These are phyloP conservation scores for Shiraia sp. DNA, from an alignment of 2,329 filamentous ascomycete species.

Conservation along the genomic window DNA sequence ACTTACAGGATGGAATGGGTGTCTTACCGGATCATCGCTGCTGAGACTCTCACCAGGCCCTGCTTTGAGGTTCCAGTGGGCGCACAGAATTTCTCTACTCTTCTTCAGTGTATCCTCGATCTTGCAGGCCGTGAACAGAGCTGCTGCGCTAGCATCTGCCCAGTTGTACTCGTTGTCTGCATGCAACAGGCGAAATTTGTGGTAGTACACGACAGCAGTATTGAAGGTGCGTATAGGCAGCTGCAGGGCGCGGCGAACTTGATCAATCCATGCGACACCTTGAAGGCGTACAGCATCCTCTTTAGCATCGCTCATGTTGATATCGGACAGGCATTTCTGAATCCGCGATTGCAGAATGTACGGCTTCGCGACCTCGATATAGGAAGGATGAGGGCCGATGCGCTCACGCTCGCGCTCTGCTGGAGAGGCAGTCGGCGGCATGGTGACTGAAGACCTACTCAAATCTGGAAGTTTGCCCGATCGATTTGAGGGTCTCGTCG, in stretches of 20 bases:
- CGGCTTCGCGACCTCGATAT: conserved; percentile 68
- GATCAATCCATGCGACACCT: conserved; percentile 87
- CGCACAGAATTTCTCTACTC: conserved; percentile 87
- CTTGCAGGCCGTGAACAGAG: conserved; percentile 92
- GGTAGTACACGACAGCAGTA: conserved; percentile 89
- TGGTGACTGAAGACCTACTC: conserved; percentile 10
- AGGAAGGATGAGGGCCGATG: conserved; percentile 62
- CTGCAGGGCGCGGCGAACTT: conserved; percentile 75
- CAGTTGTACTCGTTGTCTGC: conserved; percentile 85
- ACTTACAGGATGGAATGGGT: conserved; percentile 4
- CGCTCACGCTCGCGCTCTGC: conserved; percentile 27
- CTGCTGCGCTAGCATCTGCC: conserved; percentile 81
- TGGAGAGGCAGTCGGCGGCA: conserved; percentile 37
- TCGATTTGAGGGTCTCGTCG: no score
- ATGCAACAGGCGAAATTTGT: conserved; percentile 87
- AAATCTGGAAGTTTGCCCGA: no score
- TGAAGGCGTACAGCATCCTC: conserved; percentile 82
- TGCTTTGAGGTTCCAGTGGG: conserved; percentile 82
- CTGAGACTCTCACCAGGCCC: conserved; percentile 68
- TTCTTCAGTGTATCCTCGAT: conserved; percentile 98
- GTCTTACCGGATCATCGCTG: conserved; percentile 77
- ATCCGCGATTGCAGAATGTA: conserved; percentile 84
- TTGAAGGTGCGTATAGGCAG: conserved; percentile 90
- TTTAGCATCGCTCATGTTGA: conserved; percentile 72
- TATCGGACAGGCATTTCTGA: conserved; percentile 69